These are phyloP conservation scores for Cystofilobasidium capitatum DNA, from an alignment of 768 basidiomycete species.

Conservation along the genomic window DNA sequence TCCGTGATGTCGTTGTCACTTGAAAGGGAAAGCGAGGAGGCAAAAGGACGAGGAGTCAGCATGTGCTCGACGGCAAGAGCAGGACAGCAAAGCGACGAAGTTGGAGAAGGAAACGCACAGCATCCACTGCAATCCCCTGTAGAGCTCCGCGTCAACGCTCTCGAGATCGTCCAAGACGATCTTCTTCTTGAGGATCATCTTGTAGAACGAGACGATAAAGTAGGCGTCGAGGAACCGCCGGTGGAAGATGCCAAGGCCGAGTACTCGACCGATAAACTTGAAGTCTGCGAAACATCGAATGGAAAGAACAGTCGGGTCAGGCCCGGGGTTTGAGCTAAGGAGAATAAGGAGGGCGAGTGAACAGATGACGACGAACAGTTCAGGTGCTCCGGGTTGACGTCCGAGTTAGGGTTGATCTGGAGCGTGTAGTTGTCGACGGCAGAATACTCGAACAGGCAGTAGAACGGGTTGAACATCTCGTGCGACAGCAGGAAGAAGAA, in stretches of 20 bases:
- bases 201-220: conserved; percentile 99
- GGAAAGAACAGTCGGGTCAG: not conserved
- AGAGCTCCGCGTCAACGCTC: conserved; percentile 89
- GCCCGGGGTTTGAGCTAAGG: not conserved
- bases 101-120: conserved; percentile 52
- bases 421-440: conserved; percentile 99
- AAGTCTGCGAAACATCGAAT: conserved; percentile 48
- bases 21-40: conserved; percentile 35
- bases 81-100: not conserved
- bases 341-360: too few species aligned
- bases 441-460: conserved; percentile 98
- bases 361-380: conserved; percentile 47
- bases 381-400: conserved; percentile 96
- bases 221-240: conserved; percentile 97
- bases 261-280: conserved; percentile 95
- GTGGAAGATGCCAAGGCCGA: conserved; percentile 96
- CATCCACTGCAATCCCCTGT: conserved; percentile 97
- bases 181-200: conserved; percentile 98
- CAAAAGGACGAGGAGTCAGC: conserved; percentile 9
- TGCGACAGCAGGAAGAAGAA: conserved; percentile 99
- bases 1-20: conserved; percentile 98
- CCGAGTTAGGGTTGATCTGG: conserved; percentile 96
- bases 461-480: conserved; percentile 99
- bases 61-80: conserved; percentile 4
- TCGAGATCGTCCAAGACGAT: conserved; percentile 87